Conservation (phyloP, 768 basidiomycete genomes). For the Macrolepiota fuliginosa region DNA sequence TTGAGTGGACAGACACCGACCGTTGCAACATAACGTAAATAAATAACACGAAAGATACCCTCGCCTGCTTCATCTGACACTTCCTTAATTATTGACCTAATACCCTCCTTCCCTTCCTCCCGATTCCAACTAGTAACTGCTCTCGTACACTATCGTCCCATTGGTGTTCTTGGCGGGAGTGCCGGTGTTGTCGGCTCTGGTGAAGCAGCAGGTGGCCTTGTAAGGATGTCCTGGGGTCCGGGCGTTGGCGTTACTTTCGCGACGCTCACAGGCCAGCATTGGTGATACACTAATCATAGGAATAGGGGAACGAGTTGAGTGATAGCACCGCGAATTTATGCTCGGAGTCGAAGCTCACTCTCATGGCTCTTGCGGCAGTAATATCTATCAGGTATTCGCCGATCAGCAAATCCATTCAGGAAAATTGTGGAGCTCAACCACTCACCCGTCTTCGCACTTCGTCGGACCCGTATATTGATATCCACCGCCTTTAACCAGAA, state of each 20-base stretch:
- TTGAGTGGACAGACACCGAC: background rate
- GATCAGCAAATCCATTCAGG: background rate
- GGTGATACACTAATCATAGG: background rate
- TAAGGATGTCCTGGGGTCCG: background rate
- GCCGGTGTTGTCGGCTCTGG: slow-evolving; percentile 5
- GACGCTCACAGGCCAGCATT: background rate
- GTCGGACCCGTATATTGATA: slow-evolving; percentile 11
- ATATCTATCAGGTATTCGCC: background rate
- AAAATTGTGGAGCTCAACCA: background rate
- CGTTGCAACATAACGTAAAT: background rate
- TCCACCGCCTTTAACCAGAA: background rate
- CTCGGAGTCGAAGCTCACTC: background rate
- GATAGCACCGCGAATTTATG: background rate
- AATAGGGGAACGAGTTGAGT: background rate
- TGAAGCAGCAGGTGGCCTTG: background rate
- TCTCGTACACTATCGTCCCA: background rate
- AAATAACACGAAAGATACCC: background rate
- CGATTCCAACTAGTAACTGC: background rate
- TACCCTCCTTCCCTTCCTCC: background rate
- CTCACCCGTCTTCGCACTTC: slow-evolving; percentile 12
- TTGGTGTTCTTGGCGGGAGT: slow-evolving; percentile 1
- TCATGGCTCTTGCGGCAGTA: background rate
- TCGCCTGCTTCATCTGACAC: background rate
- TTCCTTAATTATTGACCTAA: background rate
- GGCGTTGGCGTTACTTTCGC: background rate